These are phyloP conservation scores for Verticillium klebahnii DNA, from an alignment of 2,329 filamentous ascomycete genomes.

Conservation along the genomic window DNA sequence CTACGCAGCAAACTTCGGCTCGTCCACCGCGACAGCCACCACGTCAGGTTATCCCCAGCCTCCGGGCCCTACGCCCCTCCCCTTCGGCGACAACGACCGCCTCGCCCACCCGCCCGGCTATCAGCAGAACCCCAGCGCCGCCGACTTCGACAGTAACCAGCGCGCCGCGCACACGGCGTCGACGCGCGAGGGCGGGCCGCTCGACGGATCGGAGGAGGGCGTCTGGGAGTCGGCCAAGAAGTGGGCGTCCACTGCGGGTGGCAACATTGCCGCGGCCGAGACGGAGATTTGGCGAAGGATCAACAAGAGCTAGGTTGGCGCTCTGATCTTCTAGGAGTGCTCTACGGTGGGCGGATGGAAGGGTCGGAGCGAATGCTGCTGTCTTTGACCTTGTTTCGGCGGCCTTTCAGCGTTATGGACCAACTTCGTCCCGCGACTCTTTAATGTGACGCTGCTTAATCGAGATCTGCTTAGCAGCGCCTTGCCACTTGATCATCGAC, in stretches of 20 bases:
- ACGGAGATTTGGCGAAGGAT: slow-evolving; percentile 59
- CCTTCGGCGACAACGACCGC: slow-evolving; percentile 17
- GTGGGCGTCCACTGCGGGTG: slow-evolving; percentile 51
- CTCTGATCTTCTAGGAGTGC: not conserved
- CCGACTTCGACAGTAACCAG: slow-evolving; percentile 46
- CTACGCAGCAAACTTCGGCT: slow-evolving; percentile 38
- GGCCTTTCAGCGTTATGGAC: no score
- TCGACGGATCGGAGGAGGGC: slow-evolving; percentile 31
- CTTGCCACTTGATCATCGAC: no score
- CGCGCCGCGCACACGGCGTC: slow-evolving; percentile 31
- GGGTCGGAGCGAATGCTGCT: not conserved
- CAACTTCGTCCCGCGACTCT: not conserved
- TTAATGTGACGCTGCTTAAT: no score
- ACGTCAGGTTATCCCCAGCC: slow-evolving; percentile 21
- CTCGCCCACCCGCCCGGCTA: slow-evolving; percentile 50
- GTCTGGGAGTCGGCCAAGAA: slow-evolving; percentile 55
- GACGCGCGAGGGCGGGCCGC: slow-evolving; percentile 19
- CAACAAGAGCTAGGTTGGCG: slow-evolving; percentile 44
- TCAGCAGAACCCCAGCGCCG: slow-evolving; percentile 49
- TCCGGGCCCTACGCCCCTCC: slow-evolving; percentile 18
- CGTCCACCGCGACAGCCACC: slow-evolving; percentile 32
- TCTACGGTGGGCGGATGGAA: not conserved
- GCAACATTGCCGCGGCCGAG: slow-evolving; percentile 54
- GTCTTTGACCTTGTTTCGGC: no score
- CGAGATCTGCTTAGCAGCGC: no score